These are phyloP conservation scores for Apostasia ramifera DNA, from an alignment of 106 monocot genomes.

Conservation along the genomic window DNA sequence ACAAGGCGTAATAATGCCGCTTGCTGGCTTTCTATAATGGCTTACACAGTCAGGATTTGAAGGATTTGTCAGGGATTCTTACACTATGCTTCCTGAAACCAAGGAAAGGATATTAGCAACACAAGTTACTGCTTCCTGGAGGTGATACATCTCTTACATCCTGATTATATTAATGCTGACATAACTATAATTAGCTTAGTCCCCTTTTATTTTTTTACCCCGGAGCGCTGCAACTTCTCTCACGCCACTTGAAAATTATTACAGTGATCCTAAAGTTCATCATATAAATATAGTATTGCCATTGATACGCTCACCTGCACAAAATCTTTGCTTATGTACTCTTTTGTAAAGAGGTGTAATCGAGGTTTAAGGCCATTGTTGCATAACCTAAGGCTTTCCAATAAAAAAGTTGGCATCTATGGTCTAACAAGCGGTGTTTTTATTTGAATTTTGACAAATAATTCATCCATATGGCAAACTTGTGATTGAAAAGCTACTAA, in stretches of 20 bases:
- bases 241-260: not conserved
- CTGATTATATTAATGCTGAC: not conserved
- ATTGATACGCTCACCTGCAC: no score
- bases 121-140: constrained; percentile 81
- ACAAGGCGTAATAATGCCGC: not conserved
- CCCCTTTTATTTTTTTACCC: not conserved
- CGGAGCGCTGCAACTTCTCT: not conserved
- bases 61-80: constrained; percentile 75
- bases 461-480: no score
- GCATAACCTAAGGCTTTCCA: no score
- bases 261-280: no score
- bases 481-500: no score
- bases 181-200: not conserved
- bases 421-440: no score
- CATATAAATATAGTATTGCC: no score
- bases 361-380: no score
- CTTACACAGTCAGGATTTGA: constrained; percentile 89
- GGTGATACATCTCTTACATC: constrained; percentile 17
- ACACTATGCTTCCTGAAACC: constrained; percentile 82
- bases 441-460: no score
- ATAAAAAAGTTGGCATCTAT: no score
- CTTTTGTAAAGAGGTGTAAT: no score
- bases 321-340: no score
- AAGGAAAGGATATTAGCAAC: constrained; percentile 93
- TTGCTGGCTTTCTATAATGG: not conserved